These are phyloP conservation scores for Curvularia eragrostidis DNA, from an alignment of 2,329 filamentous ascomycete species.

Conservation along the genomic window DNA sequence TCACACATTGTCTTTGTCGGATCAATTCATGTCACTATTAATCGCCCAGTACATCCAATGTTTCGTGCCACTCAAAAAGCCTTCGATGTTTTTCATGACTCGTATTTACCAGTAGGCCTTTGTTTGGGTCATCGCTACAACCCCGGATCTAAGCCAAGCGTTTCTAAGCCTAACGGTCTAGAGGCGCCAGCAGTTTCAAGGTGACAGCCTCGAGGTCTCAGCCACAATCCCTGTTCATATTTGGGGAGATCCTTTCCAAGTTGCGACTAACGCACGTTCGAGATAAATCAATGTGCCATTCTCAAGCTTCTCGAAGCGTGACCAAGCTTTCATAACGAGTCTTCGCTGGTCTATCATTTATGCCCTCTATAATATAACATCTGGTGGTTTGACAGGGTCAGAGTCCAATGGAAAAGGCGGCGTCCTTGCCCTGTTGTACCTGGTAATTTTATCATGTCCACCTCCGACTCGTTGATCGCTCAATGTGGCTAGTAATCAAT, in stretches of 20 bases:
- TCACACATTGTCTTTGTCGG: not conserved
- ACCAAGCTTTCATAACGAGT: not conserved
- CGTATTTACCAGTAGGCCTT: not conserved
- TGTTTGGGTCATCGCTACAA: not conserved
- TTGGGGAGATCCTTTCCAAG: not conserved
- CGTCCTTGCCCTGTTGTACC: not conserved
- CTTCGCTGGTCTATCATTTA: not conserved
- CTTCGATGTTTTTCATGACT: not conserved
- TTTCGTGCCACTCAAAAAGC: too few species aligned
- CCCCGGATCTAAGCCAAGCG: not conserved
- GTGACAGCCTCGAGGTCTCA: not conserved
- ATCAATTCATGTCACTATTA: not conserved
- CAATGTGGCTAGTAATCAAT: not conserved
- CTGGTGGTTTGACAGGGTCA: not conserved
- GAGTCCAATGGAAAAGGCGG: not conserved
- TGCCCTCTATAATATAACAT: not conserved
- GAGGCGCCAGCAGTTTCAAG: not conserved
- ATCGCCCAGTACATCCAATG: not conserved
- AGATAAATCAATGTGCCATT: not conserved
- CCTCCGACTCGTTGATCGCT: not conserved
- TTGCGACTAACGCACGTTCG: constrained; percentile 1
- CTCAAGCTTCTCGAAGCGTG: constrained; percentile 1
- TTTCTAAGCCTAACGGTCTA: not conserved
- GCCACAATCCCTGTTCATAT: not conserved
- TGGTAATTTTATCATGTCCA: not conserved